Percentiles rank a stretch among this genome's conserved stretches.
Conservation (phyloP, 2,329 filamentous ascomycete species). For the Akanthomyces uredinophilus region DNA sequence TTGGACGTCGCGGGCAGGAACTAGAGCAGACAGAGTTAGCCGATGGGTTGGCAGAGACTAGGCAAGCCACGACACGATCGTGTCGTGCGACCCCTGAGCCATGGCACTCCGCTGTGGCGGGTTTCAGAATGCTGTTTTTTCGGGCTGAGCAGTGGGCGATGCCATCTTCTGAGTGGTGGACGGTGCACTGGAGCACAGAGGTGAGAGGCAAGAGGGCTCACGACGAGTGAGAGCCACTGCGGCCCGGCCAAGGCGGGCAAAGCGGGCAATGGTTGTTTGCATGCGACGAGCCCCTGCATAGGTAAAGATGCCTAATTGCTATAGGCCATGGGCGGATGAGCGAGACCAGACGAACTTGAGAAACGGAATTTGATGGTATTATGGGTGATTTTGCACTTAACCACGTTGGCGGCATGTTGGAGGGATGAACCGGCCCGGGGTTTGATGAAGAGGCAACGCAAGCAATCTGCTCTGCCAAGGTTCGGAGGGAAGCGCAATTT, state of each 20-base stretch:
- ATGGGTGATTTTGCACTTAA: background rate
- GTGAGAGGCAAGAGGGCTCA: background rate
- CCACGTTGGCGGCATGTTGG: background rate
- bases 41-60: background rate
- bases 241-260: background rate
- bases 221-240: background rate
- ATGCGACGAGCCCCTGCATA: constrained; percentile 3
- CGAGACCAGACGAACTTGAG: background rate
- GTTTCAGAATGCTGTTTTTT: constrained; percentile 10
- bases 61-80: constrained; percentile 9
- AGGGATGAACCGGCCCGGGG: background rate
- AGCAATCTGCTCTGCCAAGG: constrained; percentile 5
- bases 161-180: too few species aligned
- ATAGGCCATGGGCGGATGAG: background rate
- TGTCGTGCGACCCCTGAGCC: constrained; percentile 3
- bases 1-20: background rate
- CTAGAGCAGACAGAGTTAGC: background rate
- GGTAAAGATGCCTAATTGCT: too few species aligned
- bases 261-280: background rate
- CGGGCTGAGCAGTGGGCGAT: background rate
- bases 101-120: constrained; percentile 12
- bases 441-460: background rate
- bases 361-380: background rate
- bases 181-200: background rate
- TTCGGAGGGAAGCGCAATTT: background rate